Percentiles rank a stretch among this genome's conserved stretches.
Evolutionary conservation across 2,329 filamentous ascomycete species (phyloP).

Genomic region (Botrytis pseudocinerea): DNA sequence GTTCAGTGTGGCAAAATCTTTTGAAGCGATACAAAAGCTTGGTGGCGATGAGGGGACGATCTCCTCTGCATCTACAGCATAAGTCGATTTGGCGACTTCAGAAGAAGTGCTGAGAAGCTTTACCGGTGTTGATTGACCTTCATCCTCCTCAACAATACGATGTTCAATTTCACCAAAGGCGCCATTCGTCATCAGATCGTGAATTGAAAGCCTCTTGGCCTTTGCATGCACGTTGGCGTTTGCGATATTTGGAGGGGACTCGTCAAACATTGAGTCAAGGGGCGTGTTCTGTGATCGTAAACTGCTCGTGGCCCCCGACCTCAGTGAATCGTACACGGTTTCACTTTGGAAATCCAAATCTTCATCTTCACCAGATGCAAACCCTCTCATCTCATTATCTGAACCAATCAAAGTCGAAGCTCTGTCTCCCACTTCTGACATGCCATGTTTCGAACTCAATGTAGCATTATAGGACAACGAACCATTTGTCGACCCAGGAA

Average conservation of each 20-base stretch:
- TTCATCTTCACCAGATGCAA: conserved; percentile 70
- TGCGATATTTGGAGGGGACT: conserved; percentile 62
- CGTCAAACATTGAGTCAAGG: conserved; percentile 78
- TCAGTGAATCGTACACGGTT: conserved; percentile 73
- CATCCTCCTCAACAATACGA: conserved; percentile 64
- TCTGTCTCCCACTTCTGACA: conserved; percentile 41
- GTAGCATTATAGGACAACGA: conserved; percentile 31
- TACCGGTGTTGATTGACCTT: conserved; percentile 53
- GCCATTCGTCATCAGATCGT: conserved; percentile 43
- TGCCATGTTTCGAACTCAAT: conserved; percentile 30
- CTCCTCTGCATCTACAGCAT: conserved; percentile 28
- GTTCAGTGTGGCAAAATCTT: conserved; percentile 53
- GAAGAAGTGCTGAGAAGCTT: conserved; percentile 29
- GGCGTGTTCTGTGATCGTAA: conserved; percentile 68
- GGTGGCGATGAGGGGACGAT: conserved; percentile 38
- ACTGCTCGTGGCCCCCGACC: conserved; percentile 68
- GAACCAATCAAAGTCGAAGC: conserved; percentile 67
- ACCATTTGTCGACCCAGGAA: conserved; percentile 45
- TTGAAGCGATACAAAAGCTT: conserved; percentile 38
- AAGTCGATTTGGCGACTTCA: conserved; percentile 26
- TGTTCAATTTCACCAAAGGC: conserved; percentile 55
- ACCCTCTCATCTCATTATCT: conserved; percentile 65
- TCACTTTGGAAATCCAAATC: conserved; percentile 79
- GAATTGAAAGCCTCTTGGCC: conserved; percentile 38
- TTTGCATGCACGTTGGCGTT: conserved; percentile 49